These are phyloP conservation scores for Fusarium sp. DNA, from an alignment of 2,329 filamentous ascomycete species.

Conservation along the genomic window DNA sequence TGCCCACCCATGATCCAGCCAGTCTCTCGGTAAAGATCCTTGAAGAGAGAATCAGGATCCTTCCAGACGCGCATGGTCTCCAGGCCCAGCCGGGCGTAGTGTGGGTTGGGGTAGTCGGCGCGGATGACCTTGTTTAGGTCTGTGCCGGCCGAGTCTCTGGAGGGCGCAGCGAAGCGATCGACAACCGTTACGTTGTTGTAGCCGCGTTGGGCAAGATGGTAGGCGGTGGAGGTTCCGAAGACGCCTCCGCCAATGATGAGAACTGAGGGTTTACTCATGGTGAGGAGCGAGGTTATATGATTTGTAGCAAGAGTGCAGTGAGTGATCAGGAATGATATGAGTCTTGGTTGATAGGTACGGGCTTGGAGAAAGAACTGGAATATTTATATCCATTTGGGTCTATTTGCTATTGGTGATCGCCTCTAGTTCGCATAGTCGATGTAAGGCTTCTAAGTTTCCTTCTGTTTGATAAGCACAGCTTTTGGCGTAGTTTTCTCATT, in stretches of 20 bases:
- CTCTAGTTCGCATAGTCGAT: background rate
- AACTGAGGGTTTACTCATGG: slow-evolving; percentile 50
- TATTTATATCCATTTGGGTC: slow-evolving; percentile 5
- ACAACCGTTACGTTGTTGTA: slow-evolving; percentile 62
- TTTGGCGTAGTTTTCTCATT: background rate
- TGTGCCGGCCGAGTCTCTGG: slow-evolving; percentile 65
- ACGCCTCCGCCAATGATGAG: slow-evolving; percentile 61
- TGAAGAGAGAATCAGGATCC: slow-evolving; percentile 46
- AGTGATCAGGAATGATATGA: background rate
- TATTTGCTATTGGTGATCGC: background rate
- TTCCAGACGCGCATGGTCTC: slow-evolving; percentile 51
- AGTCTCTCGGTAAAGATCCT: slow-evolving; percentile 49
- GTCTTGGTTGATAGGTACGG: background rate
- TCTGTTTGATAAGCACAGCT: background rate
- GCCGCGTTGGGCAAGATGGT: slow-evolving; percentile 58
- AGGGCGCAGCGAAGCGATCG: slow-evolving; percentile 58
- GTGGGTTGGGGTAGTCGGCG: slow-evolving; percentile 69
- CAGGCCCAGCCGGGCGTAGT: slow-evolving; percentile 63
- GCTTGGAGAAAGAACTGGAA: background rate
- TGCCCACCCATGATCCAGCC: slow-evolving; percentile 51
- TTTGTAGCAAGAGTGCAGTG: background rate
- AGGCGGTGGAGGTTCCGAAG: slow-evolving; percentile 64
- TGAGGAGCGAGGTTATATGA: background rate
- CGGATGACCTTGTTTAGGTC: slow-evolving; percentile 73
- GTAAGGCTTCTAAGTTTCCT: background rate